Base-by-base conservation (phyloP, 2,329 filamentous ascomycete species). In the Rhexocercosporidium sp. region DNA sequence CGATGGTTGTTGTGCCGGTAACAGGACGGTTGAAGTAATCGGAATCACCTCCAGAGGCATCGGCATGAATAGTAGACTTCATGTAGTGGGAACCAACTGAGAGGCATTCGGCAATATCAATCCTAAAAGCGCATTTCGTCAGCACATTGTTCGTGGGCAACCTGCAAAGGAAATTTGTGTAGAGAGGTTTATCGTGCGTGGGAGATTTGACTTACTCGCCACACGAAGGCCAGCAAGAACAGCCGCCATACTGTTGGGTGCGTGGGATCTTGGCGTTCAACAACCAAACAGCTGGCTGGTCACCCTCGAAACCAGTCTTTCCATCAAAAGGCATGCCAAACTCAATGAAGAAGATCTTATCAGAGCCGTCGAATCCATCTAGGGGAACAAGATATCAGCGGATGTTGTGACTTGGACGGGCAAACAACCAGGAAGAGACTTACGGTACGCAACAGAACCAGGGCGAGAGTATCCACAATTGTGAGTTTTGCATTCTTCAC, bases 201-300 rank as follows among this genome's bases (percentile, higher is more conserved):
- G 27, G 51, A 56, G 27, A 29, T 31, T 12, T 22, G 18, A 69
- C 69, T 67, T 46, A 71, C 69, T 71, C 92, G 73, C 91, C 92
- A 76, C 92, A 94, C 74, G 76, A 82, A 14, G 78, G 79, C 91
- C 91, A 94, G 83, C 92, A 94, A 67, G 87, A 91, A 83, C 92
- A 94, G 3, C 20, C 12, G 2, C 80, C 78, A 8, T 94, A 94
- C 78, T 94, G 91, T 5, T 85, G 81, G 5, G 90, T 89, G 68
- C 88, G 88, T 29, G 91, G 88, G 69, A 94, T 92, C 68, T 87
- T 84, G 20, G 87, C 88, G 79, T 94, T 94, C 68, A 94, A 85
- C 59, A 90, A 81, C 92, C 92, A 94, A 78, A 90, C 85, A 49
- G 91, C 89, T 9, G 92, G 91, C 85, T 91, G 91, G 79, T 94